Conservation (phyloP, 2,329 filamentous ascomycete species). For the Zasmidium angulare region DNA sequence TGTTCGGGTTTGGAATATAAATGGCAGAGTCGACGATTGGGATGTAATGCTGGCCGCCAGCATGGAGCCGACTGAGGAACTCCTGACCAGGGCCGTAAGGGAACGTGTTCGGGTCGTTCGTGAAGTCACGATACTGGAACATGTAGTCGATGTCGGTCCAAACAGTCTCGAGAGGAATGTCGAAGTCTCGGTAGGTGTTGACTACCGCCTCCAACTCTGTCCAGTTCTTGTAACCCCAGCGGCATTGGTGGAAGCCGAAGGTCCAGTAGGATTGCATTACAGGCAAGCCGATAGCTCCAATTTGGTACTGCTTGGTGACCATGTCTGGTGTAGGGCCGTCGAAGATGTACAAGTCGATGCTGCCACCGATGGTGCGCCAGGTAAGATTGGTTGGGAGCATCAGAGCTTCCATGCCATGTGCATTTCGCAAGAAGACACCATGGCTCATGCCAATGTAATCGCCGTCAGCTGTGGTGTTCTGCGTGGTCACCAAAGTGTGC, state of each 20-base stretch:
- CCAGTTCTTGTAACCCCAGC: conserved; percentile 80
- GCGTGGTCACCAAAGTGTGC: conserved; percentile 53
- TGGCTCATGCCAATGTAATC: conserved; percentile 69
- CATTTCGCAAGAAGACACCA: conserved; percentile 74
- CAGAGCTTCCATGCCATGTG: conserved; percentile 72
- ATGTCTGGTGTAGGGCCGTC: conserved; percentile 68
- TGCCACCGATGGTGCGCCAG: conserved; percentile 73
- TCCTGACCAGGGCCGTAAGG: conserved; percentile 49
- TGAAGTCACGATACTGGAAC: conserved; percentile 61
- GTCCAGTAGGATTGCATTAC: conserved; percentile 80
- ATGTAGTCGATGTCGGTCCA: conserved; percentile 56
- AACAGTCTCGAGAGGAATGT: conserved; percentile 57
- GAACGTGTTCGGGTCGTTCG: conserved; percentile 55
- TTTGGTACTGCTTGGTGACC: conserved; percentile 70
- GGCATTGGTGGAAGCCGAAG: conserved; percentile 79
- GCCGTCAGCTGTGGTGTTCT: conserved; percentile 53
- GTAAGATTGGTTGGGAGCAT: conserved; percentile 65
- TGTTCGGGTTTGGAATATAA: conserved; percentile 71
- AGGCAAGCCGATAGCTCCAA: conserved; percentile 66
- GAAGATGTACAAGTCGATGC: conserved; percentile 77
- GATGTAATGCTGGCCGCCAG: conserved; percentile 57
- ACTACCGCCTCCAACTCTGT: conserved; percentile 61
- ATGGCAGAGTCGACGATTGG: conserved; percentile 65
- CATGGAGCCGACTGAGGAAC: conserved; percentile 56
- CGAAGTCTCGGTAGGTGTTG: conserved; percentile 53